Evolutionary conservation across 768 basidiomycete species (phyloP).

Genomic region (Termitomyces eurrhizus): DNA sequence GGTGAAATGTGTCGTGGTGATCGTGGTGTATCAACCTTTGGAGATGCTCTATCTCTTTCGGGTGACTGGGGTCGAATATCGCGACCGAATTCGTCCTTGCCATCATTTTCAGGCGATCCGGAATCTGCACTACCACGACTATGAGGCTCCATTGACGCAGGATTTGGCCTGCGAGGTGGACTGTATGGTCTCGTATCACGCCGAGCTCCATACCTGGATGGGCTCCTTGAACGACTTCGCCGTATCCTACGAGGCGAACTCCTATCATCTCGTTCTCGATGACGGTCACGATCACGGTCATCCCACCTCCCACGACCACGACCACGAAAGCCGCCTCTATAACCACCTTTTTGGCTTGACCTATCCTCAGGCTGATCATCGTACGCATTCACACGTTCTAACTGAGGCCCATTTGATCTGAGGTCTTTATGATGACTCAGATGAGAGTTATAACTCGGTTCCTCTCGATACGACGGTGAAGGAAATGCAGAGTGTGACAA

Average conservation of each 20-base stretch:
- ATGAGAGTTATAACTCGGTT: slow-evolving; percentile 31
- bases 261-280: slow-evolving; percentile 42
- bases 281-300: slow-evolving; percentile 54
- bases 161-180: slow-evolving; percentile 48
- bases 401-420: slow-evolving; percentile 44
- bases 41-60: slow-evolving; percentile 23
- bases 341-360: slow-evolving; percentile 46
- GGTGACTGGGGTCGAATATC: slow-evolving; percentile 64
- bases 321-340: slow-evolving; percentile 52
- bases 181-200: slow-evolving; percentile 55
- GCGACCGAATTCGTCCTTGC: slow-evolving; percentile 84
- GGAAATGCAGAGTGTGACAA: slow-evolving; percentile 24
- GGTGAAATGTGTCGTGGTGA: slow-evolving; percentile 20
- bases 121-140: slow-evolving; percentile 21
- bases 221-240: slow-evolving; percentile 74
- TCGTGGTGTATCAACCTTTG: slow-evolving; percentile 18
- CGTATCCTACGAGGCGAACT: slow-evolving; percentile 42
- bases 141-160: slow-evolving; percentile 22
- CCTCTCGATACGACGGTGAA: slow-evolving; percentile 40
- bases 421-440: slow-evolving; percentile 28
- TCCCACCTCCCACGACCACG: slow-evolving; percentile 56
- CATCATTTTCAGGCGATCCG: slow-evolving; percentile 29
- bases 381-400: slow-evolving; percentile 45
- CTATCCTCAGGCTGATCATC: slow-evolving; percentile 51
- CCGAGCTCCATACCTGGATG: slow-evolving; percentile 49